Percentiles rank a stretch among this genome's conserved stretches.
Evolutionary conservation across 192 early-diverging fungal species (phyloP).

Genomic region (Coemansia sp.): DNA sequence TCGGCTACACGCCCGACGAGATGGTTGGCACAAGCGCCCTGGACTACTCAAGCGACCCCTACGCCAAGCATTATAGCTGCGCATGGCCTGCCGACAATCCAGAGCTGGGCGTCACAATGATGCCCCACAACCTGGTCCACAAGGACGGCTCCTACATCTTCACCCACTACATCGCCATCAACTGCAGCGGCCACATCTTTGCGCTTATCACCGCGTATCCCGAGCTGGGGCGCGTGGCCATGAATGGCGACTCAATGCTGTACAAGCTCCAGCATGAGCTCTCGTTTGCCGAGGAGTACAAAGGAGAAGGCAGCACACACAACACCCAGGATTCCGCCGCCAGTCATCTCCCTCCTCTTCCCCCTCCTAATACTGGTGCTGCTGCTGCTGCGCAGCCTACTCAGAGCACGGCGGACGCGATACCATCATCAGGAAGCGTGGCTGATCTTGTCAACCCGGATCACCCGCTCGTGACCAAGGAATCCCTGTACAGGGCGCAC

Average conservation of each 20-base stretch:
- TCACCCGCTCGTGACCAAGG: slow-evolving; percentile 26
- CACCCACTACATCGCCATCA: slow-evolving; percentile 36
- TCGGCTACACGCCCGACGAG: slow-evolving; percentile 42
- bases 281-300: slow-evolving; percentile 11
- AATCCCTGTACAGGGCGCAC: slow-evolving; percentile 32
- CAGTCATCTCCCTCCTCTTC: not conserved
- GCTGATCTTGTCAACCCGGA: slow-evolving; percentile 16
- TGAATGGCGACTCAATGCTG: slow-evolving; percentile 32
- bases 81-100: slow-evolving; percentile 50
- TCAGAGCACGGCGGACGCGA: not conserved
- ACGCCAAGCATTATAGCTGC: slow-evolving; percentile 52
- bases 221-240: slow-evolving; percentile 29
- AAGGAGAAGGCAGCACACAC: not conserved
- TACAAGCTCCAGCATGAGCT: slow-evolving; percentile 46
- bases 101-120: slow-evolving; percentile 45
- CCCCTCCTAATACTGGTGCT: not conserved
- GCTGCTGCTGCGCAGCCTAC: not conserved
- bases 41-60: slow-evolving; percentile 37
- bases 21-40: slow-evolving; percentile 46
- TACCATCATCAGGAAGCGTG: not conserved
- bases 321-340: not conserved
- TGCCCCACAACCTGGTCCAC: slow-evolving; percentile 38
- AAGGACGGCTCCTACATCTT: slow-evolving; percentile 25
- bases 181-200: slow-evolving; percentile 46
- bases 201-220: slow-evolving; percentile 30